Base-by-base conservation (phyloP, 257 asterid genomes). In the Capsicum chinense region DNA sequence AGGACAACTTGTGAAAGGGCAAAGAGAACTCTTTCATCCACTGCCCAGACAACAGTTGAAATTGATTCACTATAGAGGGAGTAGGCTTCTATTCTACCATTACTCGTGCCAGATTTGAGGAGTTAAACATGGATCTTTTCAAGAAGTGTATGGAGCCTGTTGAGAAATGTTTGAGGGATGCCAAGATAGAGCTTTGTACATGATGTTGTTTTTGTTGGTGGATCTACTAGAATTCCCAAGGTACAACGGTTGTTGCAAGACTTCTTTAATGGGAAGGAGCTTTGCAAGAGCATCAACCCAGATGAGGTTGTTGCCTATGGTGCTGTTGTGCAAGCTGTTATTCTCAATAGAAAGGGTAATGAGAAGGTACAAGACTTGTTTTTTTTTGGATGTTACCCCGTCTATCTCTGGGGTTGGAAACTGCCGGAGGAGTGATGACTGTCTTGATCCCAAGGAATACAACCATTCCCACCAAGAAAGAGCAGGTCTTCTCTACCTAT, bases 281-380 rank as follows among this genome's bases (percentile, higher is more conserved):
- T 83, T 50, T 82, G 87, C 59, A 85, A 85, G 66, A 85, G 87
- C 42, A 85, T 85, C 21, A 88, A 88, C 83, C 91, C 91, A 5
- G 89, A 88, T 64, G 91, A 88, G 79, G 91, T 88, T 2, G 91
- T 88, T 71, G 91, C 91, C 9, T 86, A 86, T 58, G 91, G 91
- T 26, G 91, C 89, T 14, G 89, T 89, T 7, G 89, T 88, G 0
- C 89, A 88, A 57, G 89, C 89, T 69, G 90, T 89, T 17, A 86
- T 86, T 59, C 91, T 88, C 11, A 86, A 86, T 11, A 88, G 91
- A 11, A 88, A 86, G 85, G 87, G 90, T 37, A 79, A 84, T 5
- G 89, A 86, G 78, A 84, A 84, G 83, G 88, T 86, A 52, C 88
- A 86, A 79, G 90, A 88, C 81, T 66, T 86, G 13, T 50, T 88